phyloP scores from a whole-genome alignment of 441 rosid genomes.

The Adansonia gregorii region DNA sequence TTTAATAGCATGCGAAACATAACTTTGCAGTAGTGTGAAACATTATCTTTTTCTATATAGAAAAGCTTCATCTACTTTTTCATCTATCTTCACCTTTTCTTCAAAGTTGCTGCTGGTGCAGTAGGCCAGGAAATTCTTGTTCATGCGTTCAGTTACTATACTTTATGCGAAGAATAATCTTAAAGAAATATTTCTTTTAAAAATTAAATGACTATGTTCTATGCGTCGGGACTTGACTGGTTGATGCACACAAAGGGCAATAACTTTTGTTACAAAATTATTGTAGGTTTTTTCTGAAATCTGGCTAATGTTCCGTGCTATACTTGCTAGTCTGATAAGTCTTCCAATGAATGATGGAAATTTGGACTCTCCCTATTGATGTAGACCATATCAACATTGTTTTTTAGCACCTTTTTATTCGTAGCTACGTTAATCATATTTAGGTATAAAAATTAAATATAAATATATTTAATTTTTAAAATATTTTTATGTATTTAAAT shows the following conservation, averaged over 20 bases:
- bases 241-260: not conserved
- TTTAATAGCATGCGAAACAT: slow-evolving; percentile 15
- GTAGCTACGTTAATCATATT: too few relatives aligned
- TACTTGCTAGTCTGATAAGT: not conserved
- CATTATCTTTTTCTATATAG: not conserved
- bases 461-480: too few relatives aligned
- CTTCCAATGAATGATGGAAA: not conserved
- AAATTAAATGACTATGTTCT: not conserved
- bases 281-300: not conserved
- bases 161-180: not conserved
- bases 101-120: not conserved
- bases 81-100: not conserved
- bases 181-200: not conserved
- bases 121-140: not conserved
- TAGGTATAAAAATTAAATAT: too few relatives aligned
- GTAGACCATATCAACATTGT: slow-evolving; percentile 1
- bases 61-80: slow-evolving; percentile 25
- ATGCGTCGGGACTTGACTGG: not conserved
- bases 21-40: not conserved
- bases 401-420: not conserved
- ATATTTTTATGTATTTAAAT: too few relatives aligned
- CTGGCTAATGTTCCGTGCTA: not conserved
- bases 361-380: slow-evolving; percentile 2
- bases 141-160: not conserved
- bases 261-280: not conserved